A percentile compares a stretch with the other conserved stretches of the same genome.
phyloP scores from a whole-genome alignment of 331 rosid species.

The Malus hybrid region DNA sequence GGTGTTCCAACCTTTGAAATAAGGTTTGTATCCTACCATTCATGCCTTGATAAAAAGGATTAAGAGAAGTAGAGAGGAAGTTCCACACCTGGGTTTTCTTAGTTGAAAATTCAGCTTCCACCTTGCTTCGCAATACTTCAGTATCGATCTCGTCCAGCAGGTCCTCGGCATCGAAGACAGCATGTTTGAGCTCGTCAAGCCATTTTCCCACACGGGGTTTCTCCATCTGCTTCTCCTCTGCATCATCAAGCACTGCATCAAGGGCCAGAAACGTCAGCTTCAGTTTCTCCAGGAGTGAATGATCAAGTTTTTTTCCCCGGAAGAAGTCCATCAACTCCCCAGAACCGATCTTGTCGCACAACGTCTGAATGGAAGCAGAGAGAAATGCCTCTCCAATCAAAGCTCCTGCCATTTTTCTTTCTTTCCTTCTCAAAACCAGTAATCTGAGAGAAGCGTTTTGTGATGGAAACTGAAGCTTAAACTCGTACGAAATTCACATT shows the following conservation, averaged over 20 bases:
- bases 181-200: neutral
- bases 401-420: neutral
- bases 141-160: neutral
- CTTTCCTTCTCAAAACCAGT: no score
- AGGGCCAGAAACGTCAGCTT: neutral
- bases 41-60: neutral
- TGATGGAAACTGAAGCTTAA: no score
- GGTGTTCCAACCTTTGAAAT: no score
- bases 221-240: no score
- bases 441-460: no score
- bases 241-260: no score
- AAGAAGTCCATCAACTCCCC: neutral
- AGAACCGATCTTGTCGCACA: neutral
- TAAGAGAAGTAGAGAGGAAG: neutral
- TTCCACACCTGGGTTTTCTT: neutral
- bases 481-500: neutral
- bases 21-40: neutral
- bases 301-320: neutral
- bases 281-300: neutral
- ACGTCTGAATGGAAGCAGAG: neutral
- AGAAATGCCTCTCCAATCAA: neutral
- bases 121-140: neutral
- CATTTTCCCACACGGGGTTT: no score
- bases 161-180: no score
- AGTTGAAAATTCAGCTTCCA: conserved; percentile 3